Evolutionary conservation across 768 basidiomycete species (phyloP), one percentile per base, ranked within the genome.

Genomic region (Lentinula edodes): DNA sequence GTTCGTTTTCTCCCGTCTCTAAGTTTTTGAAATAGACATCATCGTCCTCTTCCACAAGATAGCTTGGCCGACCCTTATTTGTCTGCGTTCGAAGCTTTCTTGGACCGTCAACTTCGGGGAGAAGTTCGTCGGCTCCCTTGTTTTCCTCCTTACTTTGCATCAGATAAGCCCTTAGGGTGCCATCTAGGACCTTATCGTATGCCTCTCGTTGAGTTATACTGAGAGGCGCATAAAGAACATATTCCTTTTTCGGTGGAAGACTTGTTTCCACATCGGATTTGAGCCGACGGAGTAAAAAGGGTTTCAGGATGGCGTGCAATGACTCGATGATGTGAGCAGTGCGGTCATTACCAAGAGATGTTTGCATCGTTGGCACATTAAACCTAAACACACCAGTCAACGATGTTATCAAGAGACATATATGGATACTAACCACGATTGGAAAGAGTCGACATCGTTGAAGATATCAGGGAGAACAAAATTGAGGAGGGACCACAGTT

Each of bases 381-480:
- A 92, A 91, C 83, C 86, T 89, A 9, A 18, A 59, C 6, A 64
- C 34, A 63, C 57, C 61, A 61, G n/a, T 36, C 13, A 62, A 63
- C 51, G 45, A 60, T 67, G 65, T 74, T 53, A 72, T 64, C 61
- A 69, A 8, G 56, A n/a, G 46, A n/a, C 32, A 23, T 38, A 51
- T 9, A 2, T 15, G 58, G 60, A 61, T 62, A 62, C 78, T 13
- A 53, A 90, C 95, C 92, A 94, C 69, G 93, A 85, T 73, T 96
- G 92, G 78, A 97, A 97, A 3, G 88, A 81, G 59, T 92, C 87
- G 20, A 96, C 77, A 66, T 98, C 93, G 62, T 87, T 84, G 70
- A 98, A 98, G 58, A 98, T 87, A 65, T 95, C 89, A 0, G 97
- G 97, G 5, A 98, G 81, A 62, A 98, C 91, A 67, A 98, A 99